These are phyloP conservation scores for Keithomyces neogunnii DNA, from an alignment of 2,329 filamentous ascomycete genomes.

Conservation along the genomic window DNA sequence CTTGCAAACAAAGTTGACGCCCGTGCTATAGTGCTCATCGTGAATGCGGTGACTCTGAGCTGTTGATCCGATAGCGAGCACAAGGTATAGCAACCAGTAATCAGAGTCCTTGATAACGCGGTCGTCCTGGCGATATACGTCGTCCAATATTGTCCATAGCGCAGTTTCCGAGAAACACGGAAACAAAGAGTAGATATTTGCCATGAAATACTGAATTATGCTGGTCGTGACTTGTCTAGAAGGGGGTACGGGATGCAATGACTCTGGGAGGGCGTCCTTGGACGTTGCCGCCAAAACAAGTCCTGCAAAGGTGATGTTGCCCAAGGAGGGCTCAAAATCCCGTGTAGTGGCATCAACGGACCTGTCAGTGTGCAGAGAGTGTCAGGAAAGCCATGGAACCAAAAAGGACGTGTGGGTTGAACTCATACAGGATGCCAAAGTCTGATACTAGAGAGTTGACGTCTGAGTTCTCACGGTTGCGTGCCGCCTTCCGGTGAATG, in stretches of 20 bases:
- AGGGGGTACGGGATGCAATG: conserved; percentile 56
- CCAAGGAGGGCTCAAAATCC: conserved; percentile 84
- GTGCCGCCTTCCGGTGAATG: conserved; percentile 56
- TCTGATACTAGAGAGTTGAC: conserved; percentile 90
- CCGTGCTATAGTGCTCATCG: conserved; percentile 51
- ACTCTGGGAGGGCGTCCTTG: conserved; percentile 61
- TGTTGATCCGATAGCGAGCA: conserved; percentile 73
- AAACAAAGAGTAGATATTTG: conserved; percentile 70
- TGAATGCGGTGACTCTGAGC: conserved; percentile 63
- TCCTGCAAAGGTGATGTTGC: conserved; percentile 86
- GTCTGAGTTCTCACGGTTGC: conserved; percentile 67
- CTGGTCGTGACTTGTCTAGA: conserved; percentile 58
- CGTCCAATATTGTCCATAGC: conserved; percentile 71
- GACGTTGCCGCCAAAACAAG: conserved; percentile 77
- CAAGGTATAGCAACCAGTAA: conserved; percentile 81
- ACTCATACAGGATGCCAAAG: conserved; percentile 74
- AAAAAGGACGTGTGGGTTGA: neutral
- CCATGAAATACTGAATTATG: conserved; percentile 76
- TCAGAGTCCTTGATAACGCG: conserved; percentile 60
- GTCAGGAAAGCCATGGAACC: neutral
- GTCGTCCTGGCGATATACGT: conserved; percentile 65
- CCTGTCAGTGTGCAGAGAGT: conserved; percentile 31
- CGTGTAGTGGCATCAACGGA: conserved; percentile 90
- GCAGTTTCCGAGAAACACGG: conserved; percentile 76
- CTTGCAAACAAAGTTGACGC: conserved; percentile 46